A percentile compares a stretch with the other conserved stretches of the same genome.
Evolutionary conservation across 768 basidiomycete species (phyloP).

Genomic region (Termitomyces sp.): DNA sequence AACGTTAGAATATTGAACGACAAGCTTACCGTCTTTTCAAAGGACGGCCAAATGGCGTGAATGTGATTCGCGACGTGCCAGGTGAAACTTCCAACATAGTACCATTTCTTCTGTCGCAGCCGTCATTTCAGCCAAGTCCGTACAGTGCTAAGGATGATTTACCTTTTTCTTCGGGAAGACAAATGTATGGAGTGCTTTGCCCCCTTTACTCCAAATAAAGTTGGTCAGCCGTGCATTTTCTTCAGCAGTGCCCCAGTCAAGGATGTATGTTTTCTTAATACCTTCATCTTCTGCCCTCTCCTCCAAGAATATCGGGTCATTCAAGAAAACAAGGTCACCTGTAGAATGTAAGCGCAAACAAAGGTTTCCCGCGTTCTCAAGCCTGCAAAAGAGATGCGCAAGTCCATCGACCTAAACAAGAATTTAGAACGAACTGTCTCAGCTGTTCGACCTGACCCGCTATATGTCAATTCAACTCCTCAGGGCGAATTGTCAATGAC

Average conservation of each 20-base stretch:
- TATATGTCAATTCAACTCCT: background rate
- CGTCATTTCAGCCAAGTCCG: constrained; percentile 1
- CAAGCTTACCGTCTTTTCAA: constrained; percentile 29
- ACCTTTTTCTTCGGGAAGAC: constrained; percentile 44
- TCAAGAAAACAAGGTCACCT: constrained; percentile 41
- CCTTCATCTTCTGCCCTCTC: constrained; percentile 22
- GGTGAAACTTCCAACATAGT: constrained; percentile 46
- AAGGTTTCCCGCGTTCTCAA: constrained; percentile 31
- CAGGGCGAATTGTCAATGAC: background rate
- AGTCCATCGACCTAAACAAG: background rate
- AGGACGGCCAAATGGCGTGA: constrained; percentile 35
- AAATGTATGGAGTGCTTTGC: constrained; percentile 44
- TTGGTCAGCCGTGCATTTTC: constrained; percentile 27
- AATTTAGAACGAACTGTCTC: constrained; percentile 17
- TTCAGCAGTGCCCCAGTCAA: constrained; percentile 46
- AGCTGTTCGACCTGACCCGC: constrained; percentile 19
- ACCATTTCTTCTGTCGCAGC: constrained; percentile 40
- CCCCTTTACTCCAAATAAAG: constrained; percentile 24
- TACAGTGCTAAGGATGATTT: constrained; percentile 2
- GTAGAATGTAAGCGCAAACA: constrained; percentile 40
- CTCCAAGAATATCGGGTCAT: constrained; percentile 56
- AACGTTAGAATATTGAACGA: background rate
- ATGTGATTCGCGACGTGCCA: constrained; percentile 31
- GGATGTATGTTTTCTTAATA: constrained; percentile 32
- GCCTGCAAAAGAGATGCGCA: constrained; percentile 19